Percentiles rank a stretch among this genome's conserved stretches.
Conservation (phyloP, 2,329 filamentous ascomycete genomes). For the Fusarium sp. region DNA sequence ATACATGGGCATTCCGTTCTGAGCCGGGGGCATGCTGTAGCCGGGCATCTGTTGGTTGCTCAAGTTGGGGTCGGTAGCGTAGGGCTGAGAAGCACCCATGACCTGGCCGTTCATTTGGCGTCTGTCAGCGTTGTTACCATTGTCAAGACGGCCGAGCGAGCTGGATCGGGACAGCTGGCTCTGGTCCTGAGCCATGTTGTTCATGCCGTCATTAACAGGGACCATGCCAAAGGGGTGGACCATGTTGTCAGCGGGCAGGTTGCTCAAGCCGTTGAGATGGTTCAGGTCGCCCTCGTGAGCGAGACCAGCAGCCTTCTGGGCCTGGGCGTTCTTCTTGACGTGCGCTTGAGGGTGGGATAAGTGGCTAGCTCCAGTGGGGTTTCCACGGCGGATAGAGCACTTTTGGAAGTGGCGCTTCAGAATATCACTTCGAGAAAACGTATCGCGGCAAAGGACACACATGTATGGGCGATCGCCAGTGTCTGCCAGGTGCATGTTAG, state of each 20-base stretch:
- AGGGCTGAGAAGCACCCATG: constrained; percentile 65
- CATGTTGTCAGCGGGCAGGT: constrained; percentile 68
- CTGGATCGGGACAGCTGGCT: constrained; percentile 71
- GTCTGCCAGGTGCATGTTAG: constrained; percentile 67
- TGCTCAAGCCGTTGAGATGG: constrained; percentile 71
- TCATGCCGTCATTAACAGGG: constrained; percentile 67
- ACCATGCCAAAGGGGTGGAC: constrained; percentile 69
- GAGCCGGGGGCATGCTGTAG: constrained; percentile 72
- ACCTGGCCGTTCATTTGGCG: constrained; percentile 65
- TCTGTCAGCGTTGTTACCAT: constrained; percentile 67
- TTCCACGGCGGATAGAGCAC: constrained; percentile 95
- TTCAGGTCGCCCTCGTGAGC: constrained; percentile 66
- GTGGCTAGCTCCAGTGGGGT: constrained; percentile 94
- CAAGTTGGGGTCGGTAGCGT: constrained; percentile 72
- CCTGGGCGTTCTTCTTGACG: constrained; percentile 79
- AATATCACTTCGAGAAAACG: constrained; percentile 97
- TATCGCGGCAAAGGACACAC: constrained; percentile 97
- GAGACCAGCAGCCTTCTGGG: constrained; percentile 67
- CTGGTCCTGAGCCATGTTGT: constrained; percentile 70
- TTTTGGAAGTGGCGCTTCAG: constrained; percentile 99
- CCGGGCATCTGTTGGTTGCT: constrained; percentile 72
- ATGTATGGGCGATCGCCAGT: constrained; percentile 98
- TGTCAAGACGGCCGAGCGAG: constrained; percentile 70
- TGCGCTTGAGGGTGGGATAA: constrained; percentile 92
- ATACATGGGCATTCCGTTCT: constrained; percentile 75